These are phyloP conservation scores for Hypocreales sp. DNA, from an alignment of 2,329 filamentous ascomycete species.

Conservation along the genomic window DNA sequence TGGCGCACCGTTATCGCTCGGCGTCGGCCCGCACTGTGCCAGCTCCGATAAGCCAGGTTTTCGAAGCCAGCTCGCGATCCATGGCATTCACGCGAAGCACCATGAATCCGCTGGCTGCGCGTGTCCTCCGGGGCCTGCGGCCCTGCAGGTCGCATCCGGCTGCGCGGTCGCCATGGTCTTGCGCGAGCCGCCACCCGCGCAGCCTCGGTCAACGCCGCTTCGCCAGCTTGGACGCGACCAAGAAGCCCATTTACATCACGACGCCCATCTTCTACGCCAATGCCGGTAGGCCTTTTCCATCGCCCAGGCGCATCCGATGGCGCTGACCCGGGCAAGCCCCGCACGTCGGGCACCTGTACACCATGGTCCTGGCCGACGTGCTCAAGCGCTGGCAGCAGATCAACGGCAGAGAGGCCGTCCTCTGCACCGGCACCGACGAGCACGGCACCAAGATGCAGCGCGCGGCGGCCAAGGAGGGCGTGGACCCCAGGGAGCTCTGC, in stretches of 20 bases:
- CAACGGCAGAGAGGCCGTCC: slow-evolving; percentile 51
- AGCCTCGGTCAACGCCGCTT: slow-evolving; percentile 1
- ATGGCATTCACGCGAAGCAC: too few species aligned
- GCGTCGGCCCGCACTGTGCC: too few species aligned
- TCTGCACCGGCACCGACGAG: slow-evolving; percentile 90
- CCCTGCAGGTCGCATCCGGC: too few species aligned
- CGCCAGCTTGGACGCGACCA: slow-evolving; percentile 2
- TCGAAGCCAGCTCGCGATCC: too few species aligned
- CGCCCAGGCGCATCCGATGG: too few species aligned
- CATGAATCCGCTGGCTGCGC: too few species aligned
- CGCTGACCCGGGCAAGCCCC: too few species aligned
- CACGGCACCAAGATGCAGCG: slow-evolving; percentile 96
- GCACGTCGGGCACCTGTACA: slow-evolving; percentile 89
- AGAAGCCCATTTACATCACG: slow-evolving; percentile 87
- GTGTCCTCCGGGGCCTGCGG: too few species aligned
- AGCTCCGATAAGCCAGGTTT: too few species aligned
- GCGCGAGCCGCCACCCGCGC: too few species aligned
- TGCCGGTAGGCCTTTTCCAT: slow-evolving; percentile 53
- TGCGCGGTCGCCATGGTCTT: too few species aligned
- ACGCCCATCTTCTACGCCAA: slow-evolving; percentile 99
- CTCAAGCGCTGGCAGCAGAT: slow-evolving; percentile 83
- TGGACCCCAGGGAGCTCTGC: slow-evolving; percentile 72
- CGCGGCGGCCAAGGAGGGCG: slow-evolving; percentile 56
- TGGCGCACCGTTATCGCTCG: too few species aligned
- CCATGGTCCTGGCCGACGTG: slow-evolving; percentile 80